Evolutionary conservation across 23 red algal genomes (phyloP), one percentile per base, ranked within the genome.

Genomic region (Gracilaria vermiculophylla): DNA sequence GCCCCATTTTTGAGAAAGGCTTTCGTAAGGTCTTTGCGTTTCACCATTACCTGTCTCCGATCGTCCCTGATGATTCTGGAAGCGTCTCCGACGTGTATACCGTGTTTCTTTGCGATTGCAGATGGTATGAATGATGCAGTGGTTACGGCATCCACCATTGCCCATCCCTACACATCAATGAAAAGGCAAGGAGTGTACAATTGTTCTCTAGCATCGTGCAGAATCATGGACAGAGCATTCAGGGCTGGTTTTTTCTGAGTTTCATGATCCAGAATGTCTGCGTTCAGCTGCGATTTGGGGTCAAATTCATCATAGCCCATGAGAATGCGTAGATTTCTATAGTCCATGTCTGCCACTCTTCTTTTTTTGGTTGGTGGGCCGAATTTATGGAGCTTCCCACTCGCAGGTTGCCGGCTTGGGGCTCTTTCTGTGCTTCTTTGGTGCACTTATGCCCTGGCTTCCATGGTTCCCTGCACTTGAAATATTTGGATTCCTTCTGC

Each of bases 371-470:
- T 37, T 42, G 8, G 14, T 62, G 52, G 35, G 3, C 14, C 9
- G 20, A 0, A 5, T 55, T 48, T 19, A 19, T 7, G 11, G 40
- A n/a, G 6, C 4, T 12, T 9, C 3, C 20, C 3, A 78, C 47
- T 34, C 0, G 75, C 47, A 78, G 32, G 47, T 56, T 53, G 8
- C 45, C 76, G 5, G 76, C 50, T 16, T 58, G 76, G 1, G 52
- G 51, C 2, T 80, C 76, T 28, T 80, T 62, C 53, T 5, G 5
- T 2, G 2, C 53, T 2, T 80, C 32, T 34, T 9, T 5, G 17
- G 44, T 6, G 42, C 76, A 80, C 51, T 80, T 80, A 44, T 62
- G 76, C 6, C 76, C 35, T 40, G 24, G 76, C 16, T 60, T 55
- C 76, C 76, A 80, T 19, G 50, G 20, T 37, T 80, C 9, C 10